These are phyloP conservation scores for Neofusicoccum cordaticola DNA, from an alignment of 2,329 filamentous ascomycete species.

Conservation along the genomic window DNA sequence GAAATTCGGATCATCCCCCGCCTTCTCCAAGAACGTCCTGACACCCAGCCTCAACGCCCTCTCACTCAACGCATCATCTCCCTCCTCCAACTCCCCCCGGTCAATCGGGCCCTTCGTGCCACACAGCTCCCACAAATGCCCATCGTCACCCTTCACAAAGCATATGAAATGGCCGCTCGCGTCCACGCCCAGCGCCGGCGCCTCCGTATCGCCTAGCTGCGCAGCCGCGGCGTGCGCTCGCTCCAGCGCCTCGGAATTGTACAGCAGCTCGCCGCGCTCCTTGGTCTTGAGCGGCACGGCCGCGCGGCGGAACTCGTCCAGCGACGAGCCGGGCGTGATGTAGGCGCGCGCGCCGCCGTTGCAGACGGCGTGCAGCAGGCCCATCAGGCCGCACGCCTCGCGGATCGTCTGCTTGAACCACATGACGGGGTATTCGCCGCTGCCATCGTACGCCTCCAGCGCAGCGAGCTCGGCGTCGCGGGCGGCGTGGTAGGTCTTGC, in stretches of 20 bases:
- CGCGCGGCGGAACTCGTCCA: conserved; percentile 45
- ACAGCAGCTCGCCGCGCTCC: conserved; percentile 52
- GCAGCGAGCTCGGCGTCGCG: conserved; percentile 71
- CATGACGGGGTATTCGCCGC: conserved; percentile 72
- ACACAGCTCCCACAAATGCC: conserved; percentile 48
- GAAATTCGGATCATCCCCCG: conserved; percentile 41
- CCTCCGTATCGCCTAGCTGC: conserved; percentile 39
- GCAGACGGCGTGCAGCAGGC: conserved; percentile 73
- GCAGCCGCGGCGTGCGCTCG: conserved; percentile 43
- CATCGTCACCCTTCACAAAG: conserved; percentile 47
- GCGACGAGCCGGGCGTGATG: conserved; percentile 48
- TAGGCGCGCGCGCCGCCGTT: conserved; percentile 70
- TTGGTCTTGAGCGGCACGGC: conserved; percentile 44
- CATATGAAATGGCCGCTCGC: conserved; percentile 45
- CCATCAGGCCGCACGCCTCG: conserved; percentile 91
- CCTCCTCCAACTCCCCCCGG: conserved; percentile 37
- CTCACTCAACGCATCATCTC: conserved; percentile 46
- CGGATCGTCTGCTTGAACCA: conserved; percentile 97
- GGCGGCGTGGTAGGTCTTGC: conserved; percentile 76
- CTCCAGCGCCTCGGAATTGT: conserved; percentile 47
- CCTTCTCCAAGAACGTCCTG: conserved; percentile 35
- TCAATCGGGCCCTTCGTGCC: conserved; percentile 45
- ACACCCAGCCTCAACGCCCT: conserved; percentile 42
- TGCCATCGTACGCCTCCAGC: conserved; percentile 62
- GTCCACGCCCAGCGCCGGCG: conserved; percentile 30